Percentiles rank a stretch among this genome's conserved stretches.
phyloP scores from a whole-genome alignment of 257 asterid species.

The Ehretia macrophylla region DNA sequence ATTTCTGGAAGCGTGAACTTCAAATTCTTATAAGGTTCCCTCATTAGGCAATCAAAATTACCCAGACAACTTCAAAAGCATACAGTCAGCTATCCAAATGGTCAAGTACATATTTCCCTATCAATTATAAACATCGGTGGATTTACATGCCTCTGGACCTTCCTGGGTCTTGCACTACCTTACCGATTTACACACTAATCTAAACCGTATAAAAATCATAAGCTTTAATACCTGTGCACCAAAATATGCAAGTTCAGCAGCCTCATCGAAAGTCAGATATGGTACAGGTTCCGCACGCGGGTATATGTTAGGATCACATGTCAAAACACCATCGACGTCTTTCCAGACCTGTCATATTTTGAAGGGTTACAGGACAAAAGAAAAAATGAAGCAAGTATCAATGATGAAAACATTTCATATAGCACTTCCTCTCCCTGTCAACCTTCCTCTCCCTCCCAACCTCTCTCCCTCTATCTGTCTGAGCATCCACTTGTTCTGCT shows the following conservation, averaged over 20 bases:
- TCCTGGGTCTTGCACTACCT: not conserved
- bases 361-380: not conserved
- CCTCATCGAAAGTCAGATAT: conserved; percentile 88
- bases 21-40: no score
- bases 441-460: no score
- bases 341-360: conserved; percentile 72
- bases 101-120: no score
- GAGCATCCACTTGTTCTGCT: not conserved
- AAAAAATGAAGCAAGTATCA: no score
- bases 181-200: not conserved
- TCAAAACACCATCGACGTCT: conserved; percentile 97
- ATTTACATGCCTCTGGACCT: no score
- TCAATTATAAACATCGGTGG: no score
- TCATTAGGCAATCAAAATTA: no score
- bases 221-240: conserved; percentile 60
- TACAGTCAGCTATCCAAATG: no score
- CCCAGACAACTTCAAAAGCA: no score
- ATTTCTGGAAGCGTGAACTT: no score
- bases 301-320: conserved; percentile 88
- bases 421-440: no score
- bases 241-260: conserved; percentile 97
- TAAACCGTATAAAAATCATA: not conserved
- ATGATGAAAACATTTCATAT: no score
- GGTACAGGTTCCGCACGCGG: conserved; percentile 75
- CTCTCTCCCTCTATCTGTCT: not conserved